Evolutionary conservation across 2,329 filamentous ascomycete genomes (phyloP), one percentile per base, ranked within the genome.

Genomic region (Acarospora socialis): DNA sequence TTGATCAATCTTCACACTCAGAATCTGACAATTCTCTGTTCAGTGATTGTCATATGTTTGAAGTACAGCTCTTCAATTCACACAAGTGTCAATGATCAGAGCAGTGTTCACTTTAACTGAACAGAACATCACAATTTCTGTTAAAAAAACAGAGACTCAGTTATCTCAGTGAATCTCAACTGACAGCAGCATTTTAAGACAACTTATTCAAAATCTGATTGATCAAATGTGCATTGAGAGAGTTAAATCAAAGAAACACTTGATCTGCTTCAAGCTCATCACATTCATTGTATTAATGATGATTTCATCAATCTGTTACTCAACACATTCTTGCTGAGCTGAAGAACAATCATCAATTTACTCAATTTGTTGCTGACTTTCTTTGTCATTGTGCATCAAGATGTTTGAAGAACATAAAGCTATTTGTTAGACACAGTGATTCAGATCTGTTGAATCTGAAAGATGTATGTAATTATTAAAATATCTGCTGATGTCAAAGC

Each of bases 371-470:
- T 19, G 14, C 28, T n/a, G 24, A 35, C 12, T 31, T 21, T 21
- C 28, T 32, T 16, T 15, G 25, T 29, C 18, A 34, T 27, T 41
- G 24, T 32, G 22, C 12, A 9, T 17, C 12, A 21, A 13, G 20
- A 7, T 9, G 4, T 14, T 14, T 40, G 23, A 37, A 34, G 20
- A 28, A 42, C 10, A 30, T 50, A 29, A 39, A 39, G 37, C 41
- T 38, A 30, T 50, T 52, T 43, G 46, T 51, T 18, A 47, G 47
- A 45, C 41, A 36, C 31, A 50, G 52, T 26, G 53, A 52, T 30
- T 52, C 50, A 41, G 51, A 54, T 40, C 43, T 57, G 26, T 42
- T 42, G 17, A 44, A 54, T 42, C 34, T 56, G 38, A 43, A 46
- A 50, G 51, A 44, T 35, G 52, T 56, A 44, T 35, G 32, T 36